Percentiles rank a stretch among this genome's conserved stretches.
phyloP scores from a whole-genome alignment of 441 rosid genomes.

The Syzygium malaccense region DNA sequence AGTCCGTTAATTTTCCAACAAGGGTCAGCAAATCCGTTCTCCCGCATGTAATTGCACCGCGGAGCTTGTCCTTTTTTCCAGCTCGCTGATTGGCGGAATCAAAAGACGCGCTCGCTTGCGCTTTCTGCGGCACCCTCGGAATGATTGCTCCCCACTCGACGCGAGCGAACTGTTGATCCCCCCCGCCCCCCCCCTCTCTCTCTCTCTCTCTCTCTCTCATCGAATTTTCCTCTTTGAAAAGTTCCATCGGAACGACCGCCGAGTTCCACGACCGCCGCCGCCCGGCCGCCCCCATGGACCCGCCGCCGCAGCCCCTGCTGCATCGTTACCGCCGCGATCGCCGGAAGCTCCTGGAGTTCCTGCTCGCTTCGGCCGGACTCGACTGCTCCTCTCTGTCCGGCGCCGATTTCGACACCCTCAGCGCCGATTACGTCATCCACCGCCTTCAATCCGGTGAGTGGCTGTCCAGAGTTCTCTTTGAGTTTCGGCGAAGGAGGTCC shows the following conservation, averaged over 20 bases:
- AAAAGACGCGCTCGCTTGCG: neutral
- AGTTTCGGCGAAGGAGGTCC: neutral
- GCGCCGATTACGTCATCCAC: constrained; percentile 68
- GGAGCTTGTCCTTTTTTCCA: no score
- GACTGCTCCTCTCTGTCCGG: constrained; percentile 44
- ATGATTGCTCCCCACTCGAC: neutral
- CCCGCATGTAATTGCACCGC: no score
- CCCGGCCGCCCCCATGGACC: neutral
- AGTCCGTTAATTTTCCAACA: no score
- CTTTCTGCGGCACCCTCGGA: neutral
- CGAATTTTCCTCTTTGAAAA: neutral
- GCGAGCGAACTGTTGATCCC: neutral
- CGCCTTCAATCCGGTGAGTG: constrained; percentile 59
- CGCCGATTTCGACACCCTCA: constrained; percentile 58
- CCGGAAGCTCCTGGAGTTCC: constrained; percentile 74
- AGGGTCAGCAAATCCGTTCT: no score
- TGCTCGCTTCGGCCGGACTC: constrained; percentile 58
- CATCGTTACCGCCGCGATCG: constrained; percentile 83
- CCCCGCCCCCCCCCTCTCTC: neutral
- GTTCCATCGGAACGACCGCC: neutral
- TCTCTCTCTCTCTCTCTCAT: neutral
- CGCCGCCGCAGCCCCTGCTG: constrained; percentile 33
- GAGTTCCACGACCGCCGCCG: neutral
- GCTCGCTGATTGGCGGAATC: neutral
- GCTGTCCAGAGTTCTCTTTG: neutral